Conservation (phyloP, 208 protist species). For the Leishmania turanica region DNA sequence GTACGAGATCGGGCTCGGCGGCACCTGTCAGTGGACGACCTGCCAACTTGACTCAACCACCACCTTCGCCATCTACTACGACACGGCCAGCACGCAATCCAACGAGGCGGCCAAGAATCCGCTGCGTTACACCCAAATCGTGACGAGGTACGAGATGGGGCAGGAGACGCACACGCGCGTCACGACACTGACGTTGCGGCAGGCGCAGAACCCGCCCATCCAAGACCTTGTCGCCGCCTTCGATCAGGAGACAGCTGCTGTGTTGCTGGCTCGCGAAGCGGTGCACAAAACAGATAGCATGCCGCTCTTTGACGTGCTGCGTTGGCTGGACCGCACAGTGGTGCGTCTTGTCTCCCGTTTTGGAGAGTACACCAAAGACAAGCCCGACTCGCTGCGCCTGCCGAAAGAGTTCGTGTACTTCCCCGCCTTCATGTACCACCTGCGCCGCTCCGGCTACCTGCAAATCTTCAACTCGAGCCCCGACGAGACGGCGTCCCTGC, state of each 20-base stretch:
- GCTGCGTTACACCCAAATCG: conserved; percentile 93
- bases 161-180: conserved; percentile 84
- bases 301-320: conserved; percentile 97
- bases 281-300: conserved; percentile 96
- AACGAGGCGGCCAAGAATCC: conserved; percentile 27
- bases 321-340: conserved; percentile 98
- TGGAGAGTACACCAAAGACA: conserved; percentile 91
- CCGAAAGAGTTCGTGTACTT: conserved; percentile 95
- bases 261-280: conserved; percentile 97
- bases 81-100: conserved; percentile 80
- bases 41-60: conserved; percentile 93
- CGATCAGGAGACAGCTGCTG: conserved; percentile 98
- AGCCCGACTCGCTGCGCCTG: conserved; percentile 92
- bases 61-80: conserved; percentile 98
- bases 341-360: conserved; percentile 98
- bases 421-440: conserved; percentile 99
- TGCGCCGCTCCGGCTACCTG: conserved; percentile 97
- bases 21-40: conserved; percentile 98
- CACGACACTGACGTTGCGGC: conserved; percentile 78
- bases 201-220: conserved; percentile 52
- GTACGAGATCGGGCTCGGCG: conserved; percentile 95
- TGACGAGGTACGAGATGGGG: conserved; percentile 96
- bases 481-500: conserved; percentile 98
- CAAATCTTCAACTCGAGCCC: conserved; percentile 98
- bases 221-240: conserved; percentile 89